Evolutionary conservation across 2,329 filamentous ascomycete genomes (phyloP), one percentile per base, ranked within the genome.

Genomic region (Didymella lethalis): DNA sequence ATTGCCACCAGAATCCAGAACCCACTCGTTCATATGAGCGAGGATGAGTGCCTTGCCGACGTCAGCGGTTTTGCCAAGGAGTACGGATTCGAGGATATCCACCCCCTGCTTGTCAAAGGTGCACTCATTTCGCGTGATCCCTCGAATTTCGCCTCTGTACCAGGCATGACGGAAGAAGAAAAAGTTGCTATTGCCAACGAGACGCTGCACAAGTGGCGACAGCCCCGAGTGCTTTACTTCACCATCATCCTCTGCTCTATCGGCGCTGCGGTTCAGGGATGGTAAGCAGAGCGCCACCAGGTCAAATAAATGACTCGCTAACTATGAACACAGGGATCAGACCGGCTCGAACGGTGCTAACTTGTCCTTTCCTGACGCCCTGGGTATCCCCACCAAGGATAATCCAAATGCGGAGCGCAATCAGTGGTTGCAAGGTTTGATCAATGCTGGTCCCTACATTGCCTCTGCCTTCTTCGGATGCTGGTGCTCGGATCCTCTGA

Each of bases 181-280:
- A 64, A 57, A 28, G 31, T 57, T 36, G 58, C 62, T 7, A 60
- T 70, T 31, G 49, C 57, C 23, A 65, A 65, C n/a, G 67, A 70
- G 44, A 54, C 62, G 25, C 45, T 86, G 84, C 81, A 80, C 20
- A 87, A 86, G 68, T 91, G 88, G 59, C 83, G 88, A 18, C 64
- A 68, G 34, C 87, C 88, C 0, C 79, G 67, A 64, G 80, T 82
- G 20, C 80, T 91, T 5, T 88, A 87, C 74, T 80, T 88, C 59
- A 89, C 88, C 46, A 88, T 91, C 62, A 78, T 85, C 10, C 84
- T 86, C 20, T 89, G 86, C 72, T 90, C 88, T 26, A 84, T 90
- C 56, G 87, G 86, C 44, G 87, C 88, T 12, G 87, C 87, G 16
- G 85, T 90, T 25, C 73, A 78, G 57, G 86, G 87, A 36, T 89